Evolutionary conservation across 805 yeast genomes (phyloP), one percentile per base, ranked within the genome.

Genomic region (Metschnikowia lunata): DNA sequence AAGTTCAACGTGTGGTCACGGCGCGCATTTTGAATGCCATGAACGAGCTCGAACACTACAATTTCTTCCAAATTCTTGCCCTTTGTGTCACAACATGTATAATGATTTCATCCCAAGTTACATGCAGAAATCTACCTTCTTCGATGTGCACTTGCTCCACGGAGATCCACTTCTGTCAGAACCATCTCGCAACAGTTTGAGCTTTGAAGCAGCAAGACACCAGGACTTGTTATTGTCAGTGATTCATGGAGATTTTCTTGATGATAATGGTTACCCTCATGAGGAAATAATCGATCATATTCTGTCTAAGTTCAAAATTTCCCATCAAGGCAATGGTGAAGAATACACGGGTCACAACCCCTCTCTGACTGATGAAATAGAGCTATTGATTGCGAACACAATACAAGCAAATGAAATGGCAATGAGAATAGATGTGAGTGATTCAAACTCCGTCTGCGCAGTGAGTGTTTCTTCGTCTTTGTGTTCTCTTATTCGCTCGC

Each of bases 381-480:
- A 43, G 11, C 10, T 13, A 7, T 39, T 51, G 8, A 42, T 54
- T 35, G 76, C 79, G 2, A 69, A 75, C 48, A 74, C 82, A 0
- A 71, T 84, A 26, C 69, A 76, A 23, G 77, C 81, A 73, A 61
- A 73, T 32, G 90, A 85, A 54, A 75, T 83, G 18, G 54, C 82
- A 0, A 69, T 81, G 1, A 71, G 90, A 56, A 57, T 74, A n/a
- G 72, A 74, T 13, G 73, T 69, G 1, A 45, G 38, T 8, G 47
- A 48, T 11, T 55, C 62, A 12, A 58, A 57, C 31, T 39, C 51
- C 6, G 43, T 47, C 8, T 67, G 67, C 39, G 42, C 67, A 9
- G 49, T 51, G 9, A 50, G 52, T 7, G 53, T 67, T 8, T 60
- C 71, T 2, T 57, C 56, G 0, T 45, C 70, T 0, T 40, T 65